A percentile compares a stretch with the other conserved stretches of the same genome.
Evolutionary conservation across 441 rosid genomes (phyloP).

Genomic region (Syzygium syzygioides): DNA sequence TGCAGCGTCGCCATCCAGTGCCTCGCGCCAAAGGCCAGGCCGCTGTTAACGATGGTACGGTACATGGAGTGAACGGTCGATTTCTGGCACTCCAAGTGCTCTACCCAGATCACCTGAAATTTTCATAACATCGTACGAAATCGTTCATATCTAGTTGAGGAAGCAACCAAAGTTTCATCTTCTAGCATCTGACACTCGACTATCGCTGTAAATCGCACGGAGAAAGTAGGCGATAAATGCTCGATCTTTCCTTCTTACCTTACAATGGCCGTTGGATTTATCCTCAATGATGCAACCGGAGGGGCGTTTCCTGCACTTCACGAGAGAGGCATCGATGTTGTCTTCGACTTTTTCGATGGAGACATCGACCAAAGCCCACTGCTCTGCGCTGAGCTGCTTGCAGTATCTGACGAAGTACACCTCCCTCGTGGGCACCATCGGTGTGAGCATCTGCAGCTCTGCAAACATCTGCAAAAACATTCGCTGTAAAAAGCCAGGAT

Average conservation of each 20-base stretch:
- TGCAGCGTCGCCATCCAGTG: conserved; percentile 89
- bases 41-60: conserved; percentile 68
- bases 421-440: conserved; percentile 87
- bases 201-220: neutral
- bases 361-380: conserved; percentile 93
- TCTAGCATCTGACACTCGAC: neutral
- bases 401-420: conserved; percentile 78
- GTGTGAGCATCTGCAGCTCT: conserved; percentile 91
- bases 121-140: too few relatives aligned
- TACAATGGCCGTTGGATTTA: conserved; percentile 89
- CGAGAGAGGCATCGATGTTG: conserved; percentile 70
- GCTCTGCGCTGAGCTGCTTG: conserved; percentile 72
- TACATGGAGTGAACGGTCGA: conserved; percentile 63
- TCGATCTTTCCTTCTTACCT: conserved; percentile 27
- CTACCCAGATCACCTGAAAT: conserved; percentile 85
- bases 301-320: conserved; percentile 84
- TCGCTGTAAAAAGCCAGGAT: neutral
- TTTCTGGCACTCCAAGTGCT: conserved; percentile 81
- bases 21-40: conserved; percentile 88
- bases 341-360: conserved; percentile 79
- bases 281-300: conserved; percentile 95
- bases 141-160: neutral
- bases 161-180: neutral
- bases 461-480: conserved; percentile 74
- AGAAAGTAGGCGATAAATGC: neutral